phyloP scores from a whole-genome alignment of 148 eudicot genomes.

The Cornus controversa region DNA sequence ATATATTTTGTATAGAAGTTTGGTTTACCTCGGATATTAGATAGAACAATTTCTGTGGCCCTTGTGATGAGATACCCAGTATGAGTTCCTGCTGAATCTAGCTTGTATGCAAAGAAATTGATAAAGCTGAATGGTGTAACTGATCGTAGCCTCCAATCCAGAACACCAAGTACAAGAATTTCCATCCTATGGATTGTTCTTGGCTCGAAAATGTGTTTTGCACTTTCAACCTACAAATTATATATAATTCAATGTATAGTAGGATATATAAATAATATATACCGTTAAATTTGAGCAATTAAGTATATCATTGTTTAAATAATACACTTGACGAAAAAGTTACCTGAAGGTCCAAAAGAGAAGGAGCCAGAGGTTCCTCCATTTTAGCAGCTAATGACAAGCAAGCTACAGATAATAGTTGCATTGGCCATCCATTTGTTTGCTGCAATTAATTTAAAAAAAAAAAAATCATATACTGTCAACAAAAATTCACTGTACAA shows the following conservation, averaged over 20 bases:
- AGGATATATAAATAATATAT: too few relatives aligned
- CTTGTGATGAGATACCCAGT: constrained; percentile 51
- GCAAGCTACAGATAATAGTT: constrained; percentile 90
- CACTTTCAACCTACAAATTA: constrained; percentile 55
- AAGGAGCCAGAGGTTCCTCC: constrained; percentile 98
- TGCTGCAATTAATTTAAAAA: constrained; percentile 33
- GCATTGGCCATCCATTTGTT: constrained; percentile 89
- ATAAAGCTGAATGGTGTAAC: constrained; percentile 73
- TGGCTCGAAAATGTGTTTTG: constrained; percentile 69
- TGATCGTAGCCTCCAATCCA: constrained; percentile 80
- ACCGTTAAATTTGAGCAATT: background rate
- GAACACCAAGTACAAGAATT: constrained; percentile 62
- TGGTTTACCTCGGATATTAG: constrained; percentile 62
- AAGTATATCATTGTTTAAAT: too few relatives aligned
- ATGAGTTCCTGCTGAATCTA: constrained; percentile 56
- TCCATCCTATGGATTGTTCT: constrained; percentile 82
- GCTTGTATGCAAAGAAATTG: constrained; percentile 67
- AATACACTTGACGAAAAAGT: background rate
- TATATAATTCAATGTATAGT: background rate
- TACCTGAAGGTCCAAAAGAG: constrained; percentile 83
- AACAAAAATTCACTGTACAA: background rate
- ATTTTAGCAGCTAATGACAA: constrained; percentile 94
- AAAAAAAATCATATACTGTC: too few relatives aligned
- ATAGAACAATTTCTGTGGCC: constrained; percentile 65
- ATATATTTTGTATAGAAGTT: background rate